Conservation (phyloP, 2,329 filamentous ascomycete species). For the Huntiella abstrusa region DNA sequence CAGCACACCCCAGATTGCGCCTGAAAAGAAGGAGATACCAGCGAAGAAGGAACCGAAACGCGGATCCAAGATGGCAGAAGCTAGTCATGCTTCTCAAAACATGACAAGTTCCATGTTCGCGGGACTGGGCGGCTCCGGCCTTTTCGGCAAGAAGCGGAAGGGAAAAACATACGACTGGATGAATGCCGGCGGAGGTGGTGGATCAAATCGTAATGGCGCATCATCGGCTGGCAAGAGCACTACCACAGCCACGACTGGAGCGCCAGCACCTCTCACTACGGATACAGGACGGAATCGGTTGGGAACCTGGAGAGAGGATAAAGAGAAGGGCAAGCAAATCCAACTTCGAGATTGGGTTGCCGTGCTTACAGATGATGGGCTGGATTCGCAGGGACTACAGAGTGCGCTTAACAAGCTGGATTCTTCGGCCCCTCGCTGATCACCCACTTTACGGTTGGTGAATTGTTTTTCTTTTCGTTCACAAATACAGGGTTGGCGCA, state of each 20-base stretch:
- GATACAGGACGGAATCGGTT: conserved; percentile 40
- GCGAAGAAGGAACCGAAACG: conserved; percentile 80
- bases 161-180: conserved; percentile 61
- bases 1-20: conserved; percentile 37
- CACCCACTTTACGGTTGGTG: neutral
- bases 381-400: conserved; percentile 44
- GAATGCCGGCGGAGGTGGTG: conserved; percentile 32
- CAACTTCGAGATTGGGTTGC: conserved; percentile 70
- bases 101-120: conserved; percentile 58
- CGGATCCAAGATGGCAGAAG: conserved; percentile 59
- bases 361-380: conserved; percentile 62
- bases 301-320: conserved; percentile 63
- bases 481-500: neutral
- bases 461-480: neutral
- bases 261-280: conserved; percentile 27
- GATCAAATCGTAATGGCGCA: conserved; percentile 23
- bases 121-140: conserved; percentile 42
- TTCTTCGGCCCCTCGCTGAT: conserved; percentile 25
- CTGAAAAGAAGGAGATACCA: conserved; percentile 45
- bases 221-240: conserved; percentile 29
- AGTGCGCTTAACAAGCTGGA: conserved; percentile 35
- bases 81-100: conserved; percentile 67
- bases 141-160: conserved; percentile 40
- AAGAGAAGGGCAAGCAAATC: conserved; percentile 56
- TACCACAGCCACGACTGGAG: conserved; percentile 15